Conservation (phyloP, 306 rosid species). For the Cicer chorassanicum region DNA sequence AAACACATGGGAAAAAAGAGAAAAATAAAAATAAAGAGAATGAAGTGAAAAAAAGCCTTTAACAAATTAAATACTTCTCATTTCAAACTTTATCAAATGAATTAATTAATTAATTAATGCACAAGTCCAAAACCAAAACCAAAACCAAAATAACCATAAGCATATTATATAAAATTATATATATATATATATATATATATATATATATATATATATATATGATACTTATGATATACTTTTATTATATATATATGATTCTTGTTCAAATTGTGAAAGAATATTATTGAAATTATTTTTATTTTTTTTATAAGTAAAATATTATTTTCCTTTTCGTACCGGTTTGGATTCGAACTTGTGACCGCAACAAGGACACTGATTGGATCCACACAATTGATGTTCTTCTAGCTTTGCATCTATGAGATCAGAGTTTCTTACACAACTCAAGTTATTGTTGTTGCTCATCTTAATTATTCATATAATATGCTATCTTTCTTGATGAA, state of each 20-base stretch:
- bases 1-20: conserved; percentile 27
- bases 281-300: no score
- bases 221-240: conserved; percentile 6
- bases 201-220: neutral
- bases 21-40: conserved; percentile 37
- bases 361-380: conserved; percentile 94
- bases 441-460: conserved; percentile 55
- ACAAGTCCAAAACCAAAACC: no score
- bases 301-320: neutral
- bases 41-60: conserved; percentile 44
- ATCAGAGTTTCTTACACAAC: conserved; percentile 49
- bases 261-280: conserved; percentile 41
- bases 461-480: conserved; percentile 41
- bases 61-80: conserved; percentile 23
- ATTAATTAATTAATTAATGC: no score
- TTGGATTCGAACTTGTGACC: conserved; percentile 85
- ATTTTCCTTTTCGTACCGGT: conserved; percentile 56
- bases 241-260: conserved; percentile 30
- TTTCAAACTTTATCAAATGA: conserved; percentile 17
- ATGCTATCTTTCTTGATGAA: conserved; percentile 26
- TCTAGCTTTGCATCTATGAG: conserved; percentile 96
- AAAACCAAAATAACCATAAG: no score
- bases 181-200: no score
- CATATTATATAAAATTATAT: no score
- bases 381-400: conserved; percentile 94